phyloP scores from a whole-genome alignment of 805 yeast genomes.

The Starmerella ratchasimensis region DNA sequence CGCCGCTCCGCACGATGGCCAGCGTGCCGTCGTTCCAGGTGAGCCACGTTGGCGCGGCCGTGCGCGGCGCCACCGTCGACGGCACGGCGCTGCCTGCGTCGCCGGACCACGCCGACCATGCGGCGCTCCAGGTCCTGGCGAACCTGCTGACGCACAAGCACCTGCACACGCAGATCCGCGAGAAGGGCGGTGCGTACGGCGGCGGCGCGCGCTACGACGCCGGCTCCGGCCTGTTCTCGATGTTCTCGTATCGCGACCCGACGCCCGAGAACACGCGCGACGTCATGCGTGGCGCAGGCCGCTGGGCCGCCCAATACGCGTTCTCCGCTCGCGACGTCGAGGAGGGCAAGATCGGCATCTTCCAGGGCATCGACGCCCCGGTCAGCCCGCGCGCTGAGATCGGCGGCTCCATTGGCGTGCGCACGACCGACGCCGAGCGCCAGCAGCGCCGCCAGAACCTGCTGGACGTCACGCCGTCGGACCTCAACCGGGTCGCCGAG shows the following conservation, averaged over 20 bases:
- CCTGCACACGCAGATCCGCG: conserved; percentile 80
- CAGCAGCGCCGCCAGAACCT: conserved; percentile 67
- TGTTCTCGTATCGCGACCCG: conserved; percentile 90
- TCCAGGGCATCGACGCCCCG: conserved; percentile 89
- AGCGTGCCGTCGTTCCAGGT: conserved; percentile 72
- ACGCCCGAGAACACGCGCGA: conserved; percentile 56
- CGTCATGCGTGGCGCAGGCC: conserved; percentile 42
- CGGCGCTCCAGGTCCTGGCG: conserved; percentile 69
- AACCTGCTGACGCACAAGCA: conserved; percentile 69
- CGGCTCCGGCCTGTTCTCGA: conserved; percentile 63
- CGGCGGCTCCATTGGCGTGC: conserved; percentile 45
- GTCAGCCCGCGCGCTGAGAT: conserved; percentile 71
- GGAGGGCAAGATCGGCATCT: conserved; percentile 80
- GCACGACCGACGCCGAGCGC: conserved; percentile 62
- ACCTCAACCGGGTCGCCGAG: conserved; percentile 52
- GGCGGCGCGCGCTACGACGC: conserved; percentile 84
- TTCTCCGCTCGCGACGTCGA: conserved; percentile 59
- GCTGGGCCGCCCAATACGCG: conserved; percentile 33
- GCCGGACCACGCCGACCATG: conserved; percentile 61
- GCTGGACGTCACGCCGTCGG: conserved; percentile 49
- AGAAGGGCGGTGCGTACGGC: conserved; percentile 96
- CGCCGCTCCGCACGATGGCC: conserved; percentile 34
- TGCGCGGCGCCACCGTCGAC: conserved; percentile 51
- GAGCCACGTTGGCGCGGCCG: conserved; percentile 59
- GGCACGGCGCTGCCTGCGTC: too few relatives aligned